phyloP scores from a whole-genome alignment of 129 eudicot genomes.

The Escallonia herrerae region DNA sequence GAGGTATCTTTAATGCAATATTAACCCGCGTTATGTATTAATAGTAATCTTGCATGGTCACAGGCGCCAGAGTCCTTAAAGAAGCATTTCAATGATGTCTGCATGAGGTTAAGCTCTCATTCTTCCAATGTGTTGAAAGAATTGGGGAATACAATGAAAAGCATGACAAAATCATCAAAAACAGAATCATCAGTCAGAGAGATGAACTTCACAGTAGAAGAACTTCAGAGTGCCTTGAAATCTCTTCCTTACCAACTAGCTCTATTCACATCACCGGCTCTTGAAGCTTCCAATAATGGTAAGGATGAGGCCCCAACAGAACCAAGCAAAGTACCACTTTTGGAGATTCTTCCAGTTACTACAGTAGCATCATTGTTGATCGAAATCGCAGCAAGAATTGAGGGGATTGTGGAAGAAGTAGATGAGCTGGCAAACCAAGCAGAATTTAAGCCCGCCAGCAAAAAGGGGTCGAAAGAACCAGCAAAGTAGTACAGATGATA shows the following conservation, averaged over 20 bases:
- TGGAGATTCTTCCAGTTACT: conserved; percentile 60
- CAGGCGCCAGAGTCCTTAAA: conserved; percentile 69
- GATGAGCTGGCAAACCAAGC: conserved; percentile 64
- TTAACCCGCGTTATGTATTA: no score
- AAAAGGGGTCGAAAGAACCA: conserved; percentile 17
- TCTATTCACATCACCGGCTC: conserved; percentile 4
- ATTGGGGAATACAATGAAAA: conserved; percentile 39
- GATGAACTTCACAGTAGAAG: conserved; percentile 56
- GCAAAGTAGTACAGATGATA: conserved; percentile 5
- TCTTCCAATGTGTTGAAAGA: conserved; percentile 60
- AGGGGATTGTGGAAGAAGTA: conserved; percentile 47
- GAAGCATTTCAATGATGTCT: conserved; percentile 49
- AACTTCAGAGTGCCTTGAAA: conserved; percentile 45
- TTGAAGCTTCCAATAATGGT: conserved; percentile 3
- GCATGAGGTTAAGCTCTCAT: conserved; percentile 42
- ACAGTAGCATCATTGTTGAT: conserved; percentile 59
- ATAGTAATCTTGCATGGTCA: conserved; percentile 3
- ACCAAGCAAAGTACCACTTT: conserved; percentile 24
- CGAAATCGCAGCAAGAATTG: conserved; percentile 57
- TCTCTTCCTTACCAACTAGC: conserved; percentile 35
- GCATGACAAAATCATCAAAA: conserved; percentile 56
- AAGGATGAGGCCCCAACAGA: conserved; percentile 14
- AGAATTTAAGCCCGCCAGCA: conserved; percentile 31
- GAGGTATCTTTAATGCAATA: no score
- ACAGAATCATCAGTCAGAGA: conserved; percentile 40